Conservation (phyloP, 176 grass and related monocot species). For the Avena eriantha region DNA sequence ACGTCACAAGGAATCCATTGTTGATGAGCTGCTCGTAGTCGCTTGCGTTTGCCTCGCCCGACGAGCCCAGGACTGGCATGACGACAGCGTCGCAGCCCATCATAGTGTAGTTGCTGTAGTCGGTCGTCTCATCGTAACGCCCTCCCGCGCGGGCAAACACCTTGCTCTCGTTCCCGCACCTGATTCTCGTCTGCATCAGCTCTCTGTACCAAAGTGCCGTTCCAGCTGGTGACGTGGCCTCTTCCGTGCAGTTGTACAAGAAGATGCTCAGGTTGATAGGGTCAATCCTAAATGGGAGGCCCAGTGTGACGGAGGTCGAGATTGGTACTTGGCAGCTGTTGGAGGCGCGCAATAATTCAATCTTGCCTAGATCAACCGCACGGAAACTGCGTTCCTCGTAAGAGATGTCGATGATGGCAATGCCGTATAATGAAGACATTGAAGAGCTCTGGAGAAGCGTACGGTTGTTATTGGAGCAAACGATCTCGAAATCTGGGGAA, state of each 20-base stretch:
- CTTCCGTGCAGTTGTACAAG: conserved; percentile 32
- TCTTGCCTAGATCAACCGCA: conserved; percentile 20
- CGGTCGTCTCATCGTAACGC: background rate
- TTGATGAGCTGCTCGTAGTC: background rate
- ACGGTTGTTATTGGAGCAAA: background rate
- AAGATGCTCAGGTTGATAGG: conserved; percentile 30
- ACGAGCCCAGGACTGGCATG: background rate
- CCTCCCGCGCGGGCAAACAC: background rate
- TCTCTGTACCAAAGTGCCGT: background rate
- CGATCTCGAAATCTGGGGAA: background rate
- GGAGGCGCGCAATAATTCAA: background rate
- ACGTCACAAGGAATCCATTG: background rate
- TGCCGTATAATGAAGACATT: too few species aligned
- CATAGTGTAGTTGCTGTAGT: background rate
- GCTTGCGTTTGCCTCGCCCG: background rate
- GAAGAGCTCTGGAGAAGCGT: background rate
- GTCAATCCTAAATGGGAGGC: background rate
- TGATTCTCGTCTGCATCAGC: background rate
- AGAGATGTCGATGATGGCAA: background rate
- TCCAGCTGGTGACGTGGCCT: too few species aligned
- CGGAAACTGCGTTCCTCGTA: conserved; percentile 23
- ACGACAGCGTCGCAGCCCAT: background rate
- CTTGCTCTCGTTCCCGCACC: background rate
- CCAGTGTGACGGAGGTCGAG: background rate
- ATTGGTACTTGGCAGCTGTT: background rate